Conservation (phyloP, 495 filamentous ascomycete genomes). For the Hamigera avellanea region DNA sequence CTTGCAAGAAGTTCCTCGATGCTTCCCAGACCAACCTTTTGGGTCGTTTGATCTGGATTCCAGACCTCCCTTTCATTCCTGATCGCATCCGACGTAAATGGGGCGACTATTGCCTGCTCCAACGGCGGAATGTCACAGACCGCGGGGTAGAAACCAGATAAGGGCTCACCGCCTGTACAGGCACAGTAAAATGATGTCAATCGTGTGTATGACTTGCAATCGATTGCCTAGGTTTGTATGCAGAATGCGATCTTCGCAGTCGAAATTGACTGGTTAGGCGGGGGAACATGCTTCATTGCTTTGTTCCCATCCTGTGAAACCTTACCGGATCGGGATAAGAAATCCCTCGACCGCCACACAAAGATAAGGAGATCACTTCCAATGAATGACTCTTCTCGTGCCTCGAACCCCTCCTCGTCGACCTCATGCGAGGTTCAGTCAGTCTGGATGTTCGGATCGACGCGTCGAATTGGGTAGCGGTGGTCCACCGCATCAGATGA, state of each 20-base stretch:
- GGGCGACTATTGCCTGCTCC: constrained; percentile 74
- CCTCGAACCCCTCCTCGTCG: neutral
- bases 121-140: constrained; percentile 32
- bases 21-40: constrained; percentile 57
- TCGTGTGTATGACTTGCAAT: no score
- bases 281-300: no score
- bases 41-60: constrained; percentile 77
- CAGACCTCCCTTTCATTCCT: constrained; percentile 60
- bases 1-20: constrained; percentile 73
- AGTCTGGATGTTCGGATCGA: neutral
- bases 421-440: no score
- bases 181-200: no score
- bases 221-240: no score
- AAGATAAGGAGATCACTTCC: neutral
- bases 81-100: constrained; percentile 57
- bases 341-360: constrained; percentile 1
- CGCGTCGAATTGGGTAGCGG: neutral
- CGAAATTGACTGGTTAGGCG: no score
- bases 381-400: neutral
- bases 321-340: constrained; percentile 2
- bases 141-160: neutral
- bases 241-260: no score
- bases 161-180: no score
- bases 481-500: constrained; percentile 20
- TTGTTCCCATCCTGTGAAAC: no score